Base-by-base conservation (phyloP, 306 rosid genomes). In the Vachellia pachyceras region DNA sequence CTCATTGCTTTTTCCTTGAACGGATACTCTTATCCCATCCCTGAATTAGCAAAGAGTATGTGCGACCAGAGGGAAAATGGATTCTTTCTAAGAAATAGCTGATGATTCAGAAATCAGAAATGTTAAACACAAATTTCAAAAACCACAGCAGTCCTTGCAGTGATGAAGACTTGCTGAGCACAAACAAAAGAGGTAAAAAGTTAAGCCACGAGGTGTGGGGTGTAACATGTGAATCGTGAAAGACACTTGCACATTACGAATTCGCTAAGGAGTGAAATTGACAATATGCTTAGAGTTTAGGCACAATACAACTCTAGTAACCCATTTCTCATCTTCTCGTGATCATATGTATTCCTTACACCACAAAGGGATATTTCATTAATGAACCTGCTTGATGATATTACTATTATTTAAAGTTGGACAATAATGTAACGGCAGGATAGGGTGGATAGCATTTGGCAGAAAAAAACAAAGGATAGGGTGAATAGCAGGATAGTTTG, bases 21-120 rank as follows among this genome's bases (percentile, higher is more conserved):
- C 55, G 22, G 55, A 18, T 13, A 20, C 54, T n/a, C n/a, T 23
- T 12, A 22, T 11, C 74, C 20, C 36, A 41, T 44, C 39, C 20
- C 23, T 11, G 6, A n/a, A n/a, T n/a, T n/a, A n/a, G n/a, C n/a
- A n/a, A n/a, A n/a, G n/a, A n/a, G n/a, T n/a, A n/a, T n/a, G n/a
- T n/a, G n/a, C n/a, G n/a, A n/a, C n/a, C n/a, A n/a, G n/a, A n/a
- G n/a, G n/a, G 6, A 73, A 73, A 18, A 41, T 13, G 18, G 29
- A n/a, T 36, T 37, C 35, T 52, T 17, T 35, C 13, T 23, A 15
- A 18, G 25, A 22, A 37, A 25, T 23, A 58, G 17, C 17, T 57
- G 33, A 22, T 20, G 64, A 35, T n/a, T n/a, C n/a, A n/a, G n/a
- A n/a, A n/a, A 35, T 73, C 65, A 73, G 11, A 73, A 36, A 73